A percentile compares a stretch with the other conserved stretches of the same genome.
Evolutionary conservation across 2,329 filamentous ascomycete genomes (phyloP).

Genomic region (Arthrocladium fulminans): DNA sequence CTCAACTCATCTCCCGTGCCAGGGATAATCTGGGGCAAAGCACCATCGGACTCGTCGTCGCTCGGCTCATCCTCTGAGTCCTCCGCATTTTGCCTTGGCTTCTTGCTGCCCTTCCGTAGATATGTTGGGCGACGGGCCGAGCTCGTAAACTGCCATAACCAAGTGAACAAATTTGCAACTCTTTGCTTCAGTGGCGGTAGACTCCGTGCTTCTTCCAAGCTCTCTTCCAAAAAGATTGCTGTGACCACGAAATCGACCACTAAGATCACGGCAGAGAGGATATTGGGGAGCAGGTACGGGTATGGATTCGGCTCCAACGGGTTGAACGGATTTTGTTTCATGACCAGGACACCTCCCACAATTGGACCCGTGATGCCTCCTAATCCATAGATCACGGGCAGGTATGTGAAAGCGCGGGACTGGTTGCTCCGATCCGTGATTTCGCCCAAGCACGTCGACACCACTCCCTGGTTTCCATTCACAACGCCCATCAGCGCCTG

Average conservation of each 20-base stretch:
- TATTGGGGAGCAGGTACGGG: slow-evolving; percentile 78
- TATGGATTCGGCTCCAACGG: slow-evolving; percentile 49
- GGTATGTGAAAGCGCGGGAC: slow-evolving; percentile 82
- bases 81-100: slow-evolving; percentile 9
- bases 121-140: slow-evolving; percentile 50
- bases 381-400: slow-evolving; percentile 91
- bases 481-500: slow-evolving; percentile 86
- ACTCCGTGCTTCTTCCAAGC: slow-evolving; percentile 57
- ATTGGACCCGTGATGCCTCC: slow-evolving; percentile 89
- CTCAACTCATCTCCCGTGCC: slow-evolving; percentile 39
- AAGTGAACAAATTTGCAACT: slow-evolving; percentile 53
- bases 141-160: slow-evolving; percentile 61
- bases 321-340: slow-evolving; percentile 49
- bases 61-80: slow-evolving; percentile 22
- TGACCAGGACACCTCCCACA: slow-evolving; percentile 75
- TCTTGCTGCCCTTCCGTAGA: slow-evolving; percentile 31
- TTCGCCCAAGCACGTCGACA: slow-evolving; percentile 88
- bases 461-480: slow-evolving; percentile 90
- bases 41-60: slow-evolving; percentile 37
- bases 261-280: slow-evolving; percentile 66
- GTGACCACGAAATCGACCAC: slow-evolving; percentile 63
- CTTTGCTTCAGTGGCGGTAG: slow-evolving; percentile 53
- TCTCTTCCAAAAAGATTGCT: slow-evolving; percentile 79
- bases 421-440: slow-evolving; percentile 94
- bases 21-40: slow-evolving; percentile 28